These are phyloP conservation scores for Pachysandra terminalis DNA, from an alignment of 164 flowering plant genomes.

Conservation along the genomic window DNA sequence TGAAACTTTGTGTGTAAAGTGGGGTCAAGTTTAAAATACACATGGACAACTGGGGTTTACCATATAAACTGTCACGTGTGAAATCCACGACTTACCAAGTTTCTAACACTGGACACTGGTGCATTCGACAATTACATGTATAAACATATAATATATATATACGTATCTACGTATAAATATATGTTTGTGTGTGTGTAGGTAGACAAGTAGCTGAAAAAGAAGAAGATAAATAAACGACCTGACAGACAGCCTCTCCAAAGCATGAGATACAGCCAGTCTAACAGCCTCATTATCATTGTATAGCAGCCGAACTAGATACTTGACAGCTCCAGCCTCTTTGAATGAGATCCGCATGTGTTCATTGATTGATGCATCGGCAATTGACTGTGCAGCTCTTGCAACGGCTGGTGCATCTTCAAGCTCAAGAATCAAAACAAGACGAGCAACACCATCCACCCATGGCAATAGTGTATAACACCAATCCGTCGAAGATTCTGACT, in stretches of 20 bases:
- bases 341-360: slow-evolving; percentile 72
- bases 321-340: slow-evolving; percentile 83
- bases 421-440: slow-evolving; percentile 77
- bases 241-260: slow-evolving; percentile 72
- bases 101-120: too few species aligned
- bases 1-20: too few species aligned
- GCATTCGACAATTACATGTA: too few species aligned
- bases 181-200: neutral
- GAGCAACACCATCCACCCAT: slow-evolving; percentile 84
- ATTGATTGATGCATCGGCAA: slow-evolving; percentile 72
- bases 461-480: slow-evolving; percentile 58
- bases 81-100: too few species aligned
- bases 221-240: slow-evolving; percentile 37
- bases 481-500: slow-evolving; percentile 21
- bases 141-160: too few species aligned
- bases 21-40: too few species aligned
- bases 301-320: slow-evolving; percentile 53
- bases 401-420: slow-evolving; percentile 72
- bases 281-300: slow-evolving; percentile 40
- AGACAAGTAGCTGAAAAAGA: neutral
- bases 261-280: slow-evolving; percentile 45
- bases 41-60: too few species aligned
- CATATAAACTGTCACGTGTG: too few species aligned
- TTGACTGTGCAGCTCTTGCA: slow-evolving; percentile 66
- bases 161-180: too few species aligned